These are phyloP conservation scores for Carex littledalei DNA, from an alignment of 176 grass and related monocot species.

Conservation along the genomic window DNA sequence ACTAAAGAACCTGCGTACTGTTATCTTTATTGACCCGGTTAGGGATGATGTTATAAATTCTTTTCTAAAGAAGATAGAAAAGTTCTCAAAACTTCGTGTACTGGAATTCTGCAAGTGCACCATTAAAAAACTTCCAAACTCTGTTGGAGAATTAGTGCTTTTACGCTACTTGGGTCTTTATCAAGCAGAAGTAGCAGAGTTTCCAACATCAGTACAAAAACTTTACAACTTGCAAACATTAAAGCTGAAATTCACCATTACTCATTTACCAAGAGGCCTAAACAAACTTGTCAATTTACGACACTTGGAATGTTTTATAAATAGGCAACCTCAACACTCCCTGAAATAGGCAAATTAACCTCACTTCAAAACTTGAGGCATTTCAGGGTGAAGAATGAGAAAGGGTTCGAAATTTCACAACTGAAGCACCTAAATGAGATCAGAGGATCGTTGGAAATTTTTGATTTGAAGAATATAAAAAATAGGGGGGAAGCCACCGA, in stretches of 20 bases:
- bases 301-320: not conserved
- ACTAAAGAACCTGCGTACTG: not conserved
- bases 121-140: not conserved
- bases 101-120: not conserved
- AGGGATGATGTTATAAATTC: not conserved
- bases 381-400: not conserved
- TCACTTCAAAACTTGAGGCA: not conserved
- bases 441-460: not conserved
- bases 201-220: not conserved
- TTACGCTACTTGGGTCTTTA: not conserved
- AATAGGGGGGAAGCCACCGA: not conserved
- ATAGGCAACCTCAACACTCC: no score
- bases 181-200: not conserved
- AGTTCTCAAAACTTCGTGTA: not conserved
- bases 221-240: slow-evolving; percentile 16
- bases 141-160: not conserved
- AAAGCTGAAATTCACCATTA: not conserved
- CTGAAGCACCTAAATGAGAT: slow-evolving; percentile 12
- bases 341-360: not conserved
- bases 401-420: slow-evolving; percentile 9
- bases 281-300: slow-evolving; percentile 1
- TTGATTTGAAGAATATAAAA: slow-evolving; percentile 6
- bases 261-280: not conserved
- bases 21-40: not conserved
- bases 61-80: not conserved